Evolutionary conservation across 78 protist genomes (phyloP).

Genomic region (Dictyostelium brefeldianum): DNA sequence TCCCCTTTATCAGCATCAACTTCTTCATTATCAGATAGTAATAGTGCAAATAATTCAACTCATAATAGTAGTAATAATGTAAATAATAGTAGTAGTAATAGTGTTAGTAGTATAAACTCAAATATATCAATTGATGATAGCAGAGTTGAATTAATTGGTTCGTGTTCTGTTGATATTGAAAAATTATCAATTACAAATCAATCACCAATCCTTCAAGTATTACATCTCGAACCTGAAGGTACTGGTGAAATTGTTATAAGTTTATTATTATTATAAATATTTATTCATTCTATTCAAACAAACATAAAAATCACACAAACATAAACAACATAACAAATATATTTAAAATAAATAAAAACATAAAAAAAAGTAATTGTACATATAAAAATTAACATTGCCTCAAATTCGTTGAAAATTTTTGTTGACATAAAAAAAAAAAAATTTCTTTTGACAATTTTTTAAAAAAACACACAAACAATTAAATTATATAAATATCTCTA

Average conservation of each 20-base stretch:
- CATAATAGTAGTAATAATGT: background rate
- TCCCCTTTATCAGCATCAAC: background rate
- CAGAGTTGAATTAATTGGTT: slow-evolving; percentile 5
- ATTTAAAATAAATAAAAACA: no score
- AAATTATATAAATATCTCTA: no score
- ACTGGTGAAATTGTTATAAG: slow-evolving; percentile 49
- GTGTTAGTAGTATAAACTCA: background rate
- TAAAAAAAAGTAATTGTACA: no score
- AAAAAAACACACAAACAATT: no score
- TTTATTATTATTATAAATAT: slow-evolving; percentile 23
- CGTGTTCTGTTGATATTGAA: background rate
- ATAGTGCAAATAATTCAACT: background rate
- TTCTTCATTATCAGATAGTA: background rate
- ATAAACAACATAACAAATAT: no score
- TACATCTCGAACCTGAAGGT: slow-evolving; percentile 47
- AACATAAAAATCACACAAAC: no score
- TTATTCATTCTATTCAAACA: no score
- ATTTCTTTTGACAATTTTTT: no score
- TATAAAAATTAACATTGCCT: no score
- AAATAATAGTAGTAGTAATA: no score
- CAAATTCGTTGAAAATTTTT: no score
- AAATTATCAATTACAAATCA: slow-evolving; percentile 19
- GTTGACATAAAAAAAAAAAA: no score
- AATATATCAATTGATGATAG: background rate
- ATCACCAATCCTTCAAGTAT: slow-evolving; percentile 11